Evolutionary conservation across 345 rosid species (phyloP).

Genomic region (Brassica carinata): DNA sequence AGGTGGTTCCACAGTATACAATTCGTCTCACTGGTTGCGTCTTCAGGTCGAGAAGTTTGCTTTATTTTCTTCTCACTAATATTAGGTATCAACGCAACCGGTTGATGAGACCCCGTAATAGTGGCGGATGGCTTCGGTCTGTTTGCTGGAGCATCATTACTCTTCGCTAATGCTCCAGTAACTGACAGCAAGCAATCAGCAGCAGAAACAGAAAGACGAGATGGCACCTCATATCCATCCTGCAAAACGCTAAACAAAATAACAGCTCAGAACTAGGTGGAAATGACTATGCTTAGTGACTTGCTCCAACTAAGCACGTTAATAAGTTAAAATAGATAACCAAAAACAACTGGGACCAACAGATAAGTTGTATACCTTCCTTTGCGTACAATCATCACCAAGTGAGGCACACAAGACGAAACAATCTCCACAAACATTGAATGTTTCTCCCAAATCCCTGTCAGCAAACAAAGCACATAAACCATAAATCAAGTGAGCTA

Average conservation of each 20-base stretch:
- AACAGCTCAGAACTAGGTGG: slow-evolving; percentile 19
- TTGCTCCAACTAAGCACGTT: not conserved
- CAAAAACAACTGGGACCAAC: slow-evolving; percentile 1
- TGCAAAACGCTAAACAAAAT: slow-evolving; percentile 56
- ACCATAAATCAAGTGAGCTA: not conserved
- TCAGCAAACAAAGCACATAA: not conserved
- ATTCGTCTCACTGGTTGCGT: slow-evolving; percentile 39
- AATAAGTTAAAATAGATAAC: not conserved
- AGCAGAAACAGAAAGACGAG: slow-evolving; percentile 83
- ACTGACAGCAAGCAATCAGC: slow-evolving; percentile 84
- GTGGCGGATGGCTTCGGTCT: slow-evolving; percentile 42
- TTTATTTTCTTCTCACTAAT: slow-evolving; percentile 47
- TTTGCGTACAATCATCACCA: slow-evolving; percentile 46
- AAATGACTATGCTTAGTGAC: not conserved
- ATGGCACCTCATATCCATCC: slow-evolving; percentile 82
- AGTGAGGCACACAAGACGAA: slow-evolving; percentile 54
- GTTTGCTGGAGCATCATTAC: slow-evolving; percentile 43
- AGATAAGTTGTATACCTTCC: slow-evolving; percentile 60
- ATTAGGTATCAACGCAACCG: slow-evolving; percentile 38
- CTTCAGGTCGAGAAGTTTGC: slow-evolving; percentile 36
- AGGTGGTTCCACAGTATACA: slow-evolving; percentile 66
- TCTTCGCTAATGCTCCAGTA: slow-evolving; percentile 70
- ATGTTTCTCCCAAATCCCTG: slow-evolving; percentile 73
- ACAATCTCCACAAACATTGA: slow-evolving; percentile 56
- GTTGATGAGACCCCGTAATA: slow-evolving; percentile 36